Evolutionary conservation across 805 yeast genomes (phyloP), one percentile per base, ranked within the genome.

Genomic region (Teunomyces pallodes): DNA sequence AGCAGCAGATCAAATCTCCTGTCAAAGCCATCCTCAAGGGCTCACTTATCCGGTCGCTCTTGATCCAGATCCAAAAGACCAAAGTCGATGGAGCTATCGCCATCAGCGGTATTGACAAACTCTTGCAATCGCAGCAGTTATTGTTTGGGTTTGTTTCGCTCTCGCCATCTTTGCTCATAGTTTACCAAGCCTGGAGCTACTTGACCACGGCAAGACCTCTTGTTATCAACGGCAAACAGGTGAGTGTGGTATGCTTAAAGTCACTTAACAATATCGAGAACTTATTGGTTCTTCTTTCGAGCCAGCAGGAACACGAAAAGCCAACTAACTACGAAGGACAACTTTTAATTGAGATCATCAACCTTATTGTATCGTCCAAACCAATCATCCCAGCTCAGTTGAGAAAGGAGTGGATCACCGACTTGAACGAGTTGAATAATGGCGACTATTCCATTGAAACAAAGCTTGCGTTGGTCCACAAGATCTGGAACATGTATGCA

Each of bases 1-100:
- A 92, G 59, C 58, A 68, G 24, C 92, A 90, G 54, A 70, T 94
- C 49, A 79, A 82, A 49, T 63, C 73, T 5, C 98, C 98, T 0
- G 60, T 90, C 42, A 76, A 72, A 47, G 82, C 84, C 32, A 56
- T 84, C 2, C 49, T 90, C 2, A 66, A 69, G 10, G 99, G 98
- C 3, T 81, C 83, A 48, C 75, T 92, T 54, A 66, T 90, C 7
- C 76, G 96, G 46, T 83, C 91, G 12, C 65, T 94, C 41, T 69
- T 94, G 59, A 91, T 92, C 52, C 98, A 94, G 65, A 74, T 94
- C n/a, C 99, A 92, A 65, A 92, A 94, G 67, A 86, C 96, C 9
- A 92, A 92, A 66, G 97, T 94, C 5, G 99, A 92, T 64, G 96
- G 96, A 7, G 90, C 87, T 32, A 72, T 90, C 4, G 98, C 97